Evolutionary conservation across 2,329 filamentous ascomycete genomes (phyloP).

Genomic region (Pyrenophora teres): DNA sequence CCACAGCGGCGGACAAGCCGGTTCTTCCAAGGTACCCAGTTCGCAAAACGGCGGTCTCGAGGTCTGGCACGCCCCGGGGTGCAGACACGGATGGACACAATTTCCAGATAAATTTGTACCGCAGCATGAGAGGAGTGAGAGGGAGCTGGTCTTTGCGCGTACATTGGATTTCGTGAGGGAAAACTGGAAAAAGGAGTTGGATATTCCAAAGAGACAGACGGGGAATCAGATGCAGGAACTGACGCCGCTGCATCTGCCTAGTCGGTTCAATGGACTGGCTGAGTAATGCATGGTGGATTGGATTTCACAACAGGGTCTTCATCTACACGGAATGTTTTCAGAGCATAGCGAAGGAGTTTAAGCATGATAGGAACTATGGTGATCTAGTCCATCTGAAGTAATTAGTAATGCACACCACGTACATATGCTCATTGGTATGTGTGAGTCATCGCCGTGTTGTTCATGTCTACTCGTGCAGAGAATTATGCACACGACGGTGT

Average conservation of each 20-base stretch:
- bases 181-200: conserved; percentile 39
- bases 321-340: background rate
- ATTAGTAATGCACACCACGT: too few species aligned
- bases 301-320: background rate
- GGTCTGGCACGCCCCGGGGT: conserved; percentile 43
- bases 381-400: too few species aligned
- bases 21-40: conserved; percentile 17
- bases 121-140: conserved; percentile 46
- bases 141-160: conserved; percentile 43
- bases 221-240: conserved; percentile 24
- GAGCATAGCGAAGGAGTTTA: too few species aligned
- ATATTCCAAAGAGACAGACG: conserved; percentile 11
- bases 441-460: too few species aligned
- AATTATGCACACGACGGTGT: background rate
- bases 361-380: too few species aligned
- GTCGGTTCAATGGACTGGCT: conserved; percentile 8
- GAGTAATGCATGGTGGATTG: background rate
- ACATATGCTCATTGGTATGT: too few species aligned
- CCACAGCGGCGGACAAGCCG: conserved; percentile 19
- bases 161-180: conserved; percentile 46
- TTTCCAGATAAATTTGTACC: conserved; percentile 48
- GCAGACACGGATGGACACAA: conserved; percentile 51
- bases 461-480: too few species aligned
- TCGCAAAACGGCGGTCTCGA: conserved; percentile 45
- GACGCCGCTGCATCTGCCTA: conserved; percentile 27